Evolutionary conservation across 495 filamentous ascomycete species (phyloP).

Genomic region (Hypoxylon intermedium): DNA sequence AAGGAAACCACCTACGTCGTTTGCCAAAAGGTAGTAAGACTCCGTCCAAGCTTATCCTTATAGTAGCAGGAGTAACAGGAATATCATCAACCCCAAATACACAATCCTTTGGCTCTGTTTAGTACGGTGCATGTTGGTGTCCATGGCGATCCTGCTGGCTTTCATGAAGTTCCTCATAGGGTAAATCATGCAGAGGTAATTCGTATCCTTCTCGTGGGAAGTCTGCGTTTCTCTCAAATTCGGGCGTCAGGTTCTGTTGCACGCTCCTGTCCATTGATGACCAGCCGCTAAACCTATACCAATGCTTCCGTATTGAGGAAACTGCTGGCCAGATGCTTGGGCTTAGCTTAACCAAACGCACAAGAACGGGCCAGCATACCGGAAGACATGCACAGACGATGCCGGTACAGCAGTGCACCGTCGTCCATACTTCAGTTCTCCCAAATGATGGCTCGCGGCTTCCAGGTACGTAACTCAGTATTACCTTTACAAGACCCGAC

Average conservation of each 20-base stretch:
- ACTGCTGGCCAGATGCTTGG: neutral
- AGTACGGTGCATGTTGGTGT: too few species aligned
- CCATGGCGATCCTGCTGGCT: too few species aligned
- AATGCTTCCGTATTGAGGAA: constrained; percentile 6
- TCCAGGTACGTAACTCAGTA: constrained; percentile 3
- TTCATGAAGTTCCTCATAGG: too few species aligned
- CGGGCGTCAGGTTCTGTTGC: neutral
- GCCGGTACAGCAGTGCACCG: constrained; percentile 15
- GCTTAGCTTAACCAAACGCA: neutral
- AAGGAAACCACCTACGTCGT: too few species aligned
- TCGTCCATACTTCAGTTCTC: constrained; percentile 16
- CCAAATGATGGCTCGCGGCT: constrained; percentile 2
- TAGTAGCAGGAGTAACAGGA: too few species aligned
- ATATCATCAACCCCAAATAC: too few species aligned
- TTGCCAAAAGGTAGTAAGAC: too few species aligned
- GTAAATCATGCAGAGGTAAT: too few species aligned
- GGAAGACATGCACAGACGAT: constrained; percentile 27
- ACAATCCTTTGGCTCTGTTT: too few species aligned
- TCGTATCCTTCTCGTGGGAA: neutral
- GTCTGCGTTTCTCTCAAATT: neutral
- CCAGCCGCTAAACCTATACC: constrained; percentile 9
- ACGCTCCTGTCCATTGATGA: constrained; percentile 9
- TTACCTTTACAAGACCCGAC: constrained; percentile 13
- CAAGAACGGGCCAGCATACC: constrained; percentile 20
- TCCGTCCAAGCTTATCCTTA: too few species aligned